These are phyloP conservation scores for Globisporangium nunn DNA, from an alignment of 352 stramenopile species.

Conservation along the genomic window DNA sequence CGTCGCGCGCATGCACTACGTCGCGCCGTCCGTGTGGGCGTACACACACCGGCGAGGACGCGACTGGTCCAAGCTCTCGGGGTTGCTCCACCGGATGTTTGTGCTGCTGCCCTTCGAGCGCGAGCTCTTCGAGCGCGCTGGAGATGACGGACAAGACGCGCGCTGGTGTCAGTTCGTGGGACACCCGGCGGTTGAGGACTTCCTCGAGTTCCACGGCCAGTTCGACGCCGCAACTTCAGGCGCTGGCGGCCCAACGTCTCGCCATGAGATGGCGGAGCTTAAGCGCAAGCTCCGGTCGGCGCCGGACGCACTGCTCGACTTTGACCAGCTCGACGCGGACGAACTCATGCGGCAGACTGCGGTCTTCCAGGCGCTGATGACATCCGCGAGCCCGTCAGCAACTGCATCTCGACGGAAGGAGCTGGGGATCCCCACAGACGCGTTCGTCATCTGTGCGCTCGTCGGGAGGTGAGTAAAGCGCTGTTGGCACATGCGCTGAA, in stretches of 20 bases:
- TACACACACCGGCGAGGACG: conserved; percentile 47
- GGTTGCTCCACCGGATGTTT: conserved; percentile 59
- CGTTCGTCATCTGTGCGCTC: conserved; percentile 53
- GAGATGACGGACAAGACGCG: neutral
- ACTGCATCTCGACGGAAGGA: conserved; percentile 9
- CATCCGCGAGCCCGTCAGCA: neutral
- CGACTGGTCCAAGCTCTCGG: conserved; percentile 25
- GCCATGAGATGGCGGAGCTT: neutral
- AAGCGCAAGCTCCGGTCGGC: neutral
- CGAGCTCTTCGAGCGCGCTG: conserved; percentile 25
- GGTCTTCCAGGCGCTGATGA: conserved; percentile 19
- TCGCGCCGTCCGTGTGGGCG: conserved; percentile 72
- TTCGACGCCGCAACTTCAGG: conserved; percentile 9
- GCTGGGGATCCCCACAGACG: conserved; percentile 22
- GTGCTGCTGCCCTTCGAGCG: conserved; percentile 67
- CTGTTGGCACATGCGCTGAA: neutral
- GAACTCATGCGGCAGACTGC: conserved; percentile 10
- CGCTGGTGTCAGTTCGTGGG: conserved; percentile 59
- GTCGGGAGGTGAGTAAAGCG: conserved; percentile 41
- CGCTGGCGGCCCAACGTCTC: neutral
- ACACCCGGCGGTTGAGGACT: conserved; percentile 63
- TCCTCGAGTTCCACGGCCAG: conserved; percentile 35
- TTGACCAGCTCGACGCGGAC: conserved; percentile 12
- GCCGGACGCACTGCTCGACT: conserved; percentile 23
- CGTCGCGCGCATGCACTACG: conserved; percentile 60